Base-by-base conservation (phyloP, 1,284 basidiomycete species). In the Pseudozyma tsukubaensis region DNA sequence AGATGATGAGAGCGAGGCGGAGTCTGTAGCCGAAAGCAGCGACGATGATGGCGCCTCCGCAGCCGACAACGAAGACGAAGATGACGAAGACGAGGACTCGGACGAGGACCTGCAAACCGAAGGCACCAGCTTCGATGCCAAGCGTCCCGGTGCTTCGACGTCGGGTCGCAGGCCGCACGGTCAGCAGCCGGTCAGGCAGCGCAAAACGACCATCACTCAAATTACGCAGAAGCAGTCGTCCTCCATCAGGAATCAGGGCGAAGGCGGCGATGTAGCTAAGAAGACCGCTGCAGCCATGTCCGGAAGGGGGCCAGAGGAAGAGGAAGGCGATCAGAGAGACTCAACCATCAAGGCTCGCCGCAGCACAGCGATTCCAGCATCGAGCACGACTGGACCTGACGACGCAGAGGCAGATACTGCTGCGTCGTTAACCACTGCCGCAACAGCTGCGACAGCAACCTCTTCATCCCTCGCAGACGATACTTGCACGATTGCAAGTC, bases 1-100 rank as follows among this genome's bases (percentile, higher is more conserved):
- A 64, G 94, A 97, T 79, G 92, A 95, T 35, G 82, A 84, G 51
- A 76, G 75, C 63, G 78, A 80, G 42, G 35, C 59, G 4, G 78
- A 77, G 13, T 68, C 69, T 11, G 61, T 55, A 5, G 52, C 44
- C 1, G 72, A 66, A 52, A 68, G 39, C 48, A 64, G 56, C 19
- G 72, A 62, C 11, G 77, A 77, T 12, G 76, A 78, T 14, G 73
- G 73, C 10, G 72, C 62, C 9, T 70, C 65, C 7, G 76, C 60
- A 7, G 71, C 71, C 10, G 76, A 75, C 52, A 63, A 75, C 50
- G 76, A 78, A 45, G 71, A 68, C 35, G 76, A 78, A 14, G 70
- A 69, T 39, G 75, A 77, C 14, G 76, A 74, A 12, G 72, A 74
- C 19, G 54, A 59, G 11, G 72, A 68, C 19, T 70, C 69, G 13